Base-by-base conservation (phyloP, 768 basidiomycete species). In the Tephrocybe sp. region DNA sequence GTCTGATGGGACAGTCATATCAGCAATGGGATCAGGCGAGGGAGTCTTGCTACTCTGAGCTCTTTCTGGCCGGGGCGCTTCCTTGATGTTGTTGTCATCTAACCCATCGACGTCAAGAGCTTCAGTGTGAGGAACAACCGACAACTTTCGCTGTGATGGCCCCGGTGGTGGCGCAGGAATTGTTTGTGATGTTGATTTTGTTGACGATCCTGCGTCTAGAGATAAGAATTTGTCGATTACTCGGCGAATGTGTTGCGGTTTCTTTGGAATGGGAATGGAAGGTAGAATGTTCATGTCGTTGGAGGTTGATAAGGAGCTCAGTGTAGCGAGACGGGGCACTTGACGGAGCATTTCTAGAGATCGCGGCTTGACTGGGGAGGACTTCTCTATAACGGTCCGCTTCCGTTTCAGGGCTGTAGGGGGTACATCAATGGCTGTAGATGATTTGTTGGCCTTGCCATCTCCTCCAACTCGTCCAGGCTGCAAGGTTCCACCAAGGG, bases 361-460 rank as follows among this genome's bases (percentile, higher is more conserved):
- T 38, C 65, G 62, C 30, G 55, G n/a, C 47, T 63, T 64, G 30
- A 46, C 45, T 25, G 66, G 60, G 7, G 68, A 64, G 30, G 57
- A 11, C 38, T 50, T 55, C 30, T 73, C 71, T 24, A 66, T 53
- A 15, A 66, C 69, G 51, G 64, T 68, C 53, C 76, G 65, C 56
- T 78, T 79, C 30, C 76, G 72, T 56, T 79, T 77, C 36, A 77
- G 56, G 32, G 40, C 63, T 3, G 61, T 36, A 26, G 57, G 23
- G 18, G 38, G 23, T 21, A 23, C 28, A 14, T 45, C 51, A 14
- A 30, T 23, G 23, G 14, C 10, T 23, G 45, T 24, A n/a, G 24
- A 6, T 46, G 46, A 9, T 26, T 45, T 28, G 25, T 45, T 41
- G 33, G 12, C 14, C 26, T 28, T 48, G 20, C 4, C 49, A 43